Evolutionary conservation across 352 stramenopile genomes (phyloP).

Genomic region (Globisporangium alternatum): DNA sequence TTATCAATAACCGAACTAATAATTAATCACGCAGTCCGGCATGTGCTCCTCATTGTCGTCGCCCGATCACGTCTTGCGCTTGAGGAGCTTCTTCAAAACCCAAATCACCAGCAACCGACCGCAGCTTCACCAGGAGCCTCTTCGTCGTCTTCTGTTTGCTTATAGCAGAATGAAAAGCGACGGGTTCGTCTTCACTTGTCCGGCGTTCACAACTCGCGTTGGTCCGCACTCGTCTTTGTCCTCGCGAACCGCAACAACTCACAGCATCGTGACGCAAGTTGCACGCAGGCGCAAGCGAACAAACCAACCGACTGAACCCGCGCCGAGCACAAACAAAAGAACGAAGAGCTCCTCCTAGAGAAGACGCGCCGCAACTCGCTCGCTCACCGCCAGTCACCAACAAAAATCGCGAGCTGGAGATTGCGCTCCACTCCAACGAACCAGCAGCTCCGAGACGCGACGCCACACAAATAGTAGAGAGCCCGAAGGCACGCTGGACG

Average conservation of each 20-base stretch:
- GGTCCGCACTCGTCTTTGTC: not conserved
- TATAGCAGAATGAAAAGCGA: conserved; percentile 10
- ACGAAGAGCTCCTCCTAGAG: not conserved
- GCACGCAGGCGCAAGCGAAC: not conserved
- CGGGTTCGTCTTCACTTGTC: not conserved
- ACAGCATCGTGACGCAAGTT: not conserved
- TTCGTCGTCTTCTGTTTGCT: not conserved
- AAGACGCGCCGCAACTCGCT: too few species aligned
- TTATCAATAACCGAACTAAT: conserved; percentile 6
- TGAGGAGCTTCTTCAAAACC: not conserved
- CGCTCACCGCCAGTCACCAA: too few species aligned
- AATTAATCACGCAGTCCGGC: not conserved
- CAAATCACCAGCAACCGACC: not conserved
- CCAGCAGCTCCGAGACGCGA: not conserved
- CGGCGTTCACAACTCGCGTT: not conserved
- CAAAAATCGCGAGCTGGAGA: not conserved
- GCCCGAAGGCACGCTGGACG: not conserved
- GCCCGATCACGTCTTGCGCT: not conserved
- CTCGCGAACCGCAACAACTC: not conserved
- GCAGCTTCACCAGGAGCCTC: not conserved
- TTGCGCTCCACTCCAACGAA: not conserved
- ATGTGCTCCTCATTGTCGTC: not conserved
- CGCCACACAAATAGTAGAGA: not conserved
- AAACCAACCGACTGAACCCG: not conserved
- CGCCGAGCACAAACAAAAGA: conserved; percentile 5